Evolutionary conservation across 208 protist genomes (phyloP), one percentile per base, ranked within the genome.

Genomic region (Acanthamoeba sp.): DNA sequence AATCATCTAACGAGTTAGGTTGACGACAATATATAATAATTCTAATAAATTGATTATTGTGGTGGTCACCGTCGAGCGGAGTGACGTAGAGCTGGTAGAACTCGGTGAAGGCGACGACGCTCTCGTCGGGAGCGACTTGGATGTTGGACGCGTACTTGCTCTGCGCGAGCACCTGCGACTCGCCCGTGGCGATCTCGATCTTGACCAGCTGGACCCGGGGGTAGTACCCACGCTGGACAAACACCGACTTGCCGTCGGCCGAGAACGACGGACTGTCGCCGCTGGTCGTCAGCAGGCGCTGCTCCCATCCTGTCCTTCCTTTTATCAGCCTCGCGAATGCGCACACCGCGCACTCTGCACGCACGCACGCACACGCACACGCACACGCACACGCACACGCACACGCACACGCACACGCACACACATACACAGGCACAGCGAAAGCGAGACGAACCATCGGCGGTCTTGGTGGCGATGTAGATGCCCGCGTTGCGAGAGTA

Each of bases 51-150:
- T n/a, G n/a, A n/a, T n/a, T n/a, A n/a, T n/a, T n/a, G n/a, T n/a
- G n/a, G 29, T 22, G 62, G 29, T 9, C 29, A 29, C n/a, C 66
- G 32, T 76, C 66, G n/a, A 76, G 66, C 12, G 66, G 66, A 6
- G 66, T 76, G n/a, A 76, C 14, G 66, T 76, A 76, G 66, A 76
- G 66, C n/a, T 76, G 66, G 36, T 76, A 76, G 66, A 76, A 76
- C n/a, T 76, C 66, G 66, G 66, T n/a, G n/a, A 76, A 76, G 32
- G 66, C 66, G 16, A 76, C 36, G 0, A 38, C 66, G 66, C 66
- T 76, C 66, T 76, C 66, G 66, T 76, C 66, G 7, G 66, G 66
- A 1, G 66, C 66, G 66, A 76, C 66, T 3, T 29, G n/a, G 27
- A 76, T 32, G 66, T 6, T 12, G 12, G 66, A 40, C 36, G 66